phyloP scores from a whole-genome alignment of 192 early-diverging fungal species.

The Dissophora ornata region DNA sequence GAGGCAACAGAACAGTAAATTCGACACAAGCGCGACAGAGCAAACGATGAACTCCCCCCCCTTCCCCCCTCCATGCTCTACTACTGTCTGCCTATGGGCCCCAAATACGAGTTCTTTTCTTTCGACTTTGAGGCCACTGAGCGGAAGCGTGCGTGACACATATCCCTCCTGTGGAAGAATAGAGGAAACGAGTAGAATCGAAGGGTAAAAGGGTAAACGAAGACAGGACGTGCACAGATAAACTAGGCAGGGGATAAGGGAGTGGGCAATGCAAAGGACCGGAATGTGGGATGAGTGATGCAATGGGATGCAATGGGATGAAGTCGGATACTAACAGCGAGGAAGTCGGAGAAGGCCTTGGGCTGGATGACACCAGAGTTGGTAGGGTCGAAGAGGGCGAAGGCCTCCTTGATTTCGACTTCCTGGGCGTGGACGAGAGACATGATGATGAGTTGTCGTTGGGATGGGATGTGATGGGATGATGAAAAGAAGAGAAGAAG shows the following conservation, averaged over 20 bases:
- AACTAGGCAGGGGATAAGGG: not conserved
- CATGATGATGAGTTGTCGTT: conserved; percentile 11
- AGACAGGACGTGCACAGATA: too few relatives aligned
- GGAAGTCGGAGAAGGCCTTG: conserved; percentile 49
- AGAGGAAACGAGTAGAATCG: too few relatives aligned
- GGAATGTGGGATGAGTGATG: not conserved
- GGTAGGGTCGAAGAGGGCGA: conserved; percentile 56
- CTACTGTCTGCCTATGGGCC: too few relatives aligned
- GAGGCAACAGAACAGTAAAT: not conserved
- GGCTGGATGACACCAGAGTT: conserved; percentile 54
- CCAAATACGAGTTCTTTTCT: too few relatives aligned
- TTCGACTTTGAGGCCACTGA: too few relatives aligned
- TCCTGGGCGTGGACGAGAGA: conserved; percentile 46
- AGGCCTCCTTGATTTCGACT: conserved; percentile 56
- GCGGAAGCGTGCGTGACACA: too few relatives aligned
- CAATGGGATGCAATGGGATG: too few relatives aligned
- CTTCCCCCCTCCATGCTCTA: too few relatives aligned
- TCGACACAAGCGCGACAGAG: too few relatives aligned
- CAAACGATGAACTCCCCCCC: too few relatives aligned
- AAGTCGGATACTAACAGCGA: conserved; percentile 44
- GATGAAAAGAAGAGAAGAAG: conserved; percentile 10
- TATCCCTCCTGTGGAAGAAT: too few relatives aligned
- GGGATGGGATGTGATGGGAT: not conserved
- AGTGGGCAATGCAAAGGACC: not conserved
- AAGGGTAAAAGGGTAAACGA: too few relatives aligned